phyloP scores from a whole-genome alignment of 306 rosid species.

The Begonia loranthoides region DNA sequence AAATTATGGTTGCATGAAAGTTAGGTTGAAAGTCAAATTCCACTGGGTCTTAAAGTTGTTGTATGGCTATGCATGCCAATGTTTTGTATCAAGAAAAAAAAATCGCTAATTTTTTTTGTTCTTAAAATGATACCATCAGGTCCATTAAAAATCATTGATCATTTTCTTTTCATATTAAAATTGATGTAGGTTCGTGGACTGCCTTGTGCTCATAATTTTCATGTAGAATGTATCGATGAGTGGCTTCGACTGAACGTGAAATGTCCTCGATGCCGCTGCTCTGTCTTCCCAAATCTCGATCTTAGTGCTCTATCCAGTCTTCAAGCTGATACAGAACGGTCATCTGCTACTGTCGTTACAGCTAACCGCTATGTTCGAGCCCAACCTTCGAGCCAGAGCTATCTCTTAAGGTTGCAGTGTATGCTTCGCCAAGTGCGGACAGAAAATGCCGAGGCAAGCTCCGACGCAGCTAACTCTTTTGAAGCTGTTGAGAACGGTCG shows the following conservation, averaged over 20 bases:
- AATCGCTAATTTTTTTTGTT: too few relatives aligned
- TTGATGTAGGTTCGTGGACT: slow-evolving; percentile 86
- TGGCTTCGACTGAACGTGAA: slow-evolving; percentile 98
- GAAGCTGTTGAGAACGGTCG: slow-evolving; percentile 50
- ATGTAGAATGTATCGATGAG: slow-evolving; percentile 94
- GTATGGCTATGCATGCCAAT: too few relatives aligned
- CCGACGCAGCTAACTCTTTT: slow-evolving; percentile 28
- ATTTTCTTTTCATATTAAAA: slow-evolving; percentile 12
- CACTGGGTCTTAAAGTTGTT: too few relatives aligned
- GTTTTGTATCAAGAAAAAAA: too few relatives aligned
- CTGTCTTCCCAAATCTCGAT: slow-evolving; percentile 97
- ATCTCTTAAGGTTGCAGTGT: slow-evolving; percentile 71
- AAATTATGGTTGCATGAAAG: too few relatives aligned
- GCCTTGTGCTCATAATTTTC: slow-evolving; percentile 98
- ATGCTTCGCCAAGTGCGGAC: slow-evolving; percentile 55
- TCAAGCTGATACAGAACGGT: slow-evolving; percentile 64
- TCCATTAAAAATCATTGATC: too few relatives aligned
- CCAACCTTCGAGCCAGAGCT: slow-evolving; percentile 79
- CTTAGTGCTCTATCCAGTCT: slow-evolving; percentile 96
- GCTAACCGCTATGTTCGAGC: slow-evolving; percentile 57
- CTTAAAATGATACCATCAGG: too few relatives aligned
- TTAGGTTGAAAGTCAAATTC: too few relatives aligned
- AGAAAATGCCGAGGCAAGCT: slow-evolving; percentile 37
- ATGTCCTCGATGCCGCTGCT: slow-evolving; percentile 98
- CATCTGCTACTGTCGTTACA: slow-evolving; percentile 52